These are phyloP conservation scores for Monotropa hypopitys DNA, from an alignment of 179 eudicot genomes.

Conservation along the genomic window DNA sequence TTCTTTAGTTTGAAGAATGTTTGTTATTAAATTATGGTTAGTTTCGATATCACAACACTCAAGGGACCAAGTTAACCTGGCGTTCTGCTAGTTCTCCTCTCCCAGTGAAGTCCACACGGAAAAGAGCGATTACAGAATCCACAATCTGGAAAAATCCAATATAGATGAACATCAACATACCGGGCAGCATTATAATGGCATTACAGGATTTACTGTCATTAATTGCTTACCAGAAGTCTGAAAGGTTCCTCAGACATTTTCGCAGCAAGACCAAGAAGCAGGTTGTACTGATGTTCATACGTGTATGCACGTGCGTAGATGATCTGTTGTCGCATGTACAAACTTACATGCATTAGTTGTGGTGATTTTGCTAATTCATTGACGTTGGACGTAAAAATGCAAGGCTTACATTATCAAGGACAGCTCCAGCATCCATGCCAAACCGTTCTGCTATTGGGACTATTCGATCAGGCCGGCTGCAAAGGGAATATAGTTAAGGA, in stretches of 20 bases:
- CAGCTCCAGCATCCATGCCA: slow-evolving; percentile 96
- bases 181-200: background rate
- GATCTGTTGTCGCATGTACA: slow-evolving; percentile 38
- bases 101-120: slow-evolving; percentile 90
- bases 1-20: background rate
- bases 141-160: slow-evolving; percentile 42
- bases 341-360: background rate
- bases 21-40: background rate
- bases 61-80: slow-evolving; percentile 36
- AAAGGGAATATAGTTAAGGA: slow-evolving; percentile 27
- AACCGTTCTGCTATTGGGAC: slow-evolving; percentile 96
- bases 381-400: background rate
- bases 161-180: slow-evolving; percentile 10
- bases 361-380: background rate
- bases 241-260: slow-evolving; percentile 99
- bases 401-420: slow-evolving; percentile 71
- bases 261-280: slow-evolving; percentile 92
- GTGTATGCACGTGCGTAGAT: slow-evolving; percentile 97
- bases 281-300: slow-evolving; percentile 87
- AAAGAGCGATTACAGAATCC: slow-evolving; percentile 84
- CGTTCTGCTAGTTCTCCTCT: slow-evolving; percentile 95
- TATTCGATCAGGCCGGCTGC: slow-evolving; percentile 90
- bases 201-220: background rate
- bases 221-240: slow-evolving; percentile 57
- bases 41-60: background rate